Conservation (phyloP, 495 filamentous ascomycete species). For the Penicillium macrosclerotiorum region DNA sequence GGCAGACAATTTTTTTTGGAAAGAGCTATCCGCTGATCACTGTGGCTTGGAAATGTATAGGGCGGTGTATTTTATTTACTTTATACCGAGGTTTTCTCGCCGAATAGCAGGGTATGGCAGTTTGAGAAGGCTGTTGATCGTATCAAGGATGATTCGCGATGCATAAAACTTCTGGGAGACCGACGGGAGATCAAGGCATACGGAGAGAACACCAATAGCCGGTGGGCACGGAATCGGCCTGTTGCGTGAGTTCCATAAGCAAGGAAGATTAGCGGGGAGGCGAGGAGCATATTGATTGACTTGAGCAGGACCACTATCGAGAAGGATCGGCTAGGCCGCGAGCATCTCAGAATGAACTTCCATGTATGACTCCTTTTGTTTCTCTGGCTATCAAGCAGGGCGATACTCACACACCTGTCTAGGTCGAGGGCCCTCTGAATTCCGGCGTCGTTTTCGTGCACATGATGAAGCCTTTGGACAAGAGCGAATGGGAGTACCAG, state of each 20-base stretch:
- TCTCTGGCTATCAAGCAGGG: background rate
- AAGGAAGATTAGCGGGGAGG: background rate
- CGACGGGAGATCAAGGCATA: slow-evolving; percentile 74
- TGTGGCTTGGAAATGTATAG: slow-evolving; percentile 43
- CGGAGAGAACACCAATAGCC: slow-evolving; percentile 78
- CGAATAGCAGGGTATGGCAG: slow-evolving; percentile 78
- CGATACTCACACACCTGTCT: slow-evolving; percentile 9
- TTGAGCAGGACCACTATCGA: slow-evolving; percentile 55
- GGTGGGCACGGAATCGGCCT: slow-evolving; percentile 81
- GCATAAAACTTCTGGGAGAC: slow-evolving; percentile 71
- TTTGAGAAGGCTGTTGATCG: slow-evolving; percentile 85
- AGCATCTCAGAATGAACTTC: slow-evolving; percentile 87
- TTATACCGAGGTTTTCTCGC: slow-evolving; percentile 82
- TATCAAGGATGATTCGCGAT: slow-evolving; percentile 68
- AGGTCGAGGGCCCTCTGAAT: slow-evolving; percentile 82
- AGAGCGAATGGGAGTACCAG: slow-evolving; percentile 73
- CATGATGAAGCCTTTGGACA: slow-evolving; percentile 63
- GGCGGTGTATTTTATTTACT: slow-evolving; percentile 74
- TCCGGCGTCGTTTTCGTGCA: slow-evolving; percentile 74
- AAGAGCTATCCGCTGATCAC: slow-evolving; percentile 10
- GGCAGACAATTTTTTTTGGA: too few relatives aligned
- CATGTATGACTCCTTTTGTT: slow-evolving; percentile 53
- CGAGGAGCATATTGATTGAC: background rate
- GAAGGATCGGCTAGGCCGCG: slow-evolving; percentile 70
- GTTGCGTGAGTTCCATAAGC: slow-evolving; percentile 65